Evolutionary conservation across 345 rosid genomes (phyloP), one percentile per base, ranked within the genome.

Genomic region (Populus davidiana): DNA sequence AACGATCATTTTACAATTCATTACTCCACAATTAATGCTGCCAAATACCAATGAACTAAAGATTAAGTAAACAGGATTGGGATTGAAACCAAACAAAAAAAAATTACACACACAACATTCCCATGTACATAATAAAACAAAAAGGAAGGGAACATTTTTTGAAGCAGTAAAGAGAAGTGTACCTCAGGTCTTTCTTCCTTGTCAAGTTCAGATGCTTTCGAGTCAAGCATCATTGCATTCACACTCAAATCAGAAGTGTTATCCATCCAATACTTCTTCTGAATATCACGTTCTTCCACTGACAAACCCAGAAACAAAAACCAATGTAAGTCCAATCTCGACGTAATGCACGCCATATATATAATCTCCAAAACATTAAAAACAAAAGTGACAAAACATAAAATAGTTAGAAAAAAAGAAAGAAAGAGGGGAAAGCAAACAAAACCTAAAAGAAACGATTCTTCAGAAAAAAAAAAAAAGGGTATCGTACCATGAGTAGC

Each of bases 121-220:
- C 33, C 14, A 41, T 41, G 44, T 47, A 47, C 50, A 44, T 44
- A 47, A 47, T 12, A 47, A 47, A 47, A 47, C 50, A 47, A 47
- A 47, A 47, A 0, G 17, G 11, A 3, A 47, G 13, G 16, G 50
- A 47, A 1, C 50, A 4, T 12, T 47, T 47, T 13, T 13, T 1
- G 18, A 47, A 47, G 17, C 5, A 4, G 11, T 47, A 47, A 47
- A 12, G 17, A 47, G 50, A 47, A 47, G 31, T 17, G 43, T 73
- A 95, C 99, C 88, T 96, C 99, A 64, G 98, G 97, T 2, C 97
- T 94, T 79, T 93, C 99, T 84, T 96, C 98, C 75, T 88, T 96
- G 90, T 96, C 98, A 72, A 96, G 97, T 87, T 93, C 97, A 70
- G 92, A 78, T 54, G 98, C 99, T 71, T 83, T 81, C 64, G 99